Conservation (phyloP, 2,329 filamentous ascomycete genomes). For the Metarhizium humberi region DNA sequence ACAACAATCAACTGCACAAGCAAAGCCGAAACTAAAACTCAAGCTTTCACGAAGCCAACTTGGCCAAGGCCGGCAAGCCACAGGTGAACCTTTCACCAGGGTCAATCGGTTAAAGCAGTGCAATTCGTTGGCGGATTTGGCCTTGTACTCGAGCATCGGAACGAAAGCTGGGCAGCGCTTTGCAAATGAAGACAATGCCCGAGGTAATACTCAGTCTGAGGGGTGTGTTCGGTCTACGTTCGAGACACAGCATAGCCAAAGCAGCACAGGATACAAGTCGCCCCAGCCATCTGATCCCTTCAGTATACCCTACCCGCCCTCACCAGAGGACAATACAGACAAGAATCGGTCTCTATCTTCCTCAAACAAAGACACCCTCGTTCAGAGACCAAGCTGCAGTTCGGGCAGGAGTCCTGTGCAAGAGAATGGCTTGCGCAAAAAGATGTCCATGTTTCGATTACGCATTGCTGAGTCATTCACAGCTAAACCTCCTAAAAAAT, state of each 20-base stretch:
- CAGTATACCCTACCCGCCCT: slow-evolving; percentile 23
- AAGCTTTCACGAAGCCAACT: slow-evolving; percentile 22
- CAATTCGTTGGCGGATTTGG: slow-evolving; percentile 22
- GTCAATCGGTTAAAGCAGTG: slow-evolving; percentile 20
- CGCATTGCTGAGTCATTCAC: slow-evolving; percentile 11
- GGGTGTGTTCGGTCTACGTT: not conserved
- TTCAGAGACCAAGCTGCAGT: slow-evolving; percentile 8
- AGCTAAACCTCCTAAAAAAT: slow-evolving; percentile 8
- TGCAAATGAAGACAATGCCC: not conserved
- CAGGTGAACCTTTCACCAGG: slow-evolving; percentile 9
- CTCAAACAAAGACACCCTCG: slow-evolving; percentile 5
- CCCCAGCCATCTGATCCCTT: slow-evolving; percentile 23
- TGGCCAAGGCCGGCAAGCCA: slow-evolving; percentile 8
- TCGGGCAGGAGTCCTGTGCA: slow-evolving; percentile 1
- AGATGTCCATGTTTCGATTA: slow-evolving; percentile 21
- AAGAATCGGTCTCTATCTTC: slow-evolving; percentile 7
- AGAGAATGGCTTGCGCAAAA: slow-evolving; percentile 15
- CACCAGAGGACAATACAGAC: slow-evolving; percentile 9
- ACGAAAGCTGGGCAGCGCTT: not conserved
- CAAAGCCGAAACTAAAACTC: slow-evolving; percentile 22
- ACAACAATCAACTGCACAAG: not conserved
- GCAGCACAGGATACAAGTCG: slow-evolving; percentile 8
- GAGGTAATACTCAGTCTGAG: not conserved
- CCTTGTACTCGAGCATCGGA: slow-evolving; percentile 9
- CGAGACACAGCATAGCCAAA: slow-evolving; percentile 7